Evolutionary conservation across 116 monocot species (phyloP).

Genomic region (Posidonia oceanica): DNA sequence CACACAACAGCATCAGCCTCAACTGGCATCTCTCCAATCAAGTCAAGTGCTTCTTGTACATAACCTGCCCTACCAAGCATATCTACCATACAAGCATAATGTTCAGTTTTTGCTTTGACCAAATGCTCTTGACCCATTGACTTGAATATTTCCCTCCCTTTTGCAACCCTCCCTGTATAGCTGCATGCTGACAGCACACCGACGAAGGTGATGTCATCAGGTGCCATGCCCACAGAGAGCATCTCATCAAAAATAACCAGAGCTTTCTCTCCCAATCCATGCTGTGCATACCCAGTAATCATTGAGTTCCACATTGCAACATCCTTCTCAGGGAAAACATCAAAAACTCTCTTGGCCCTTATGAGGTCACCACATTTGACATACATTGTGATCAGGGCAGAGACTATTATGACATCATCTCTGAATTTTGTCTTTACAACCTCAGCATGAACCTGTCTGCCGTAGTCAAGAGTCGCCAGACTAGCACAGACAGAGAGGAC

Average conservation of each 20-base stretch:
- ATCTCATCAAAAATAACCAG: conserved; percentile 43
- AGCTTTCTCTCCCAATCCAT: conserved; percentile 64
- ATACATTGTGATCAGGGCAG: conserved; percentile 74
- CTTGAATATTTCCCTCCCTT: conserved; percentile 53
- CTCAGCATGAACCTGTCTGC: conserved; percentile 59
- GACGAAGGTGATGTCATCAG: conserved; percentile 65
- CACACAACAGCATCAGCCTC: conserved; percentile 82
- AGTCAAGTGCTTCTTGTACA: conserved; percentile 55
- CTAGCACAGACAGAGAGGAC: conserved; percentile 54
- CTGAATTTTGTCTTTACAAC: conserved; percentile 36
- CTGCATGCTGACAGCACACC: conserved; percentile 74
- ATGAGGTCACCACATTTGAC: conserved; percentile 52
- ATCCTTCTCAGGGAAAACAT: conserved; percentile 45
- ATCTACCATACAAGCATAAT: conserved; percentile 89
- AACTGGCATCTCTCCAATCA: conserved; percentile 54
- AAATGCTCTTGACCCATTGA: conserved; percentile 31
- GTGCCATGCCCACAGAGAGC: conserved; percentile 22
- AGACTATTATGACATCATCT: conserved; percentile 47
- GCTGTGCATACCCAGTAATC: conserved; percentile 83
- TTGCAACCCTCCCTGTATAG: conserved; percentile 51
- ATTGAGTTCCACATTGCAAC: conserved; percentile 87
- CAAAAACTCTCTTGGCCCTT: conserved; percentile 44
- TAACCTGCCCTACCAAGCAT: conserved; percentile 63
- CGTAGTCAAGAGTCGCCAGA: conserved; percentile 50
- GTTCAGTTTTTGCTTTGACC: conserved; percentile 41